Base-by-base conservation (phyloP, 1,284 basidiomycete genomes). In the Hymenochaete sp. region DNA sequence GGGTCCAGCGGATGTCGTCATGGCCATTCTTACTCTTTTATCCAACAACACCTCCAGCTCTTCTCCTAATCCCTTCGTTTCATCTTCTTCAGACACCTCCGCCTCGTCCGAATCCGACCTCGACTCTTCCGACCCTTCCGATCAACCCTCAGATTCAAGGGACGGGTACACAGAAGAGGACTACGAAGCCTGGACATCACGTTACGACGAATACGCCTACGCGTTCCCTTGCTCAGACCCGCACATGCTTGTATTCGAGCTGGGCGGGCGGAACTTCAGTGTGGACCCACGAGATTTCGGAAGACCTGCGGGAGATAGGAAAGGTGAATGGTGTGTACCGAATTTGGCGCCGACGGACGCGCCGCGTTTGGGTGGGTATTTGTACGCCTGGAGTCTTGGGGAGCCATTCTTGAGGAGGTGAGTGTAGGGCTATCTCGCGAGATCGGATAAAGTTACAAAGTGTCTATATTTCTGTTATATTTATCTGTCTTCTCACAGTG, bases 271-370 rank as follows among this genome's bases (percentile, higher is more conserved):
- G 56, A 59, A 70, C 47, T 84, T 83, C 62, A 71, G 76, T 3
- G 68, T 82, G 27, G 81, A 82, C 57, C 75, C 80, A 22, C 71
- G 78, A 28, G 80, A 83, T 58, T 77, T 83, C 50, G 59, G 71
- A 71, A 52, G 58, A 59, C 21, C 57, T 45, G 48, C 55, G 1
- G 64, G 62, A 22, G 62, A 71, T 46, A 62, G 70, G 1, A 60
- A 61, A 11, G 32, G 32, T 8, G 21, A 35, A n/a, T 82, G 79
- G 53, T 53, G 59, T 38, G 63, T 72, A 21, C 56, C 55, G 52
- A 76, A 72, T 47, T 46, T 82, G 33, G 72, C 69, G 1, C 37
- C 65, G 3, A 80, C 79, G 6, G 78, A 81, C 44, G 63, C 68
- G 8, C 73, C 73, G 2, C 51, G 55, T 59, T 63, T 55, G 29